Evolutionary conservation across 176 grass and related monocot species (phyloP).

Genomic region (Musa beccarii): DNA sequence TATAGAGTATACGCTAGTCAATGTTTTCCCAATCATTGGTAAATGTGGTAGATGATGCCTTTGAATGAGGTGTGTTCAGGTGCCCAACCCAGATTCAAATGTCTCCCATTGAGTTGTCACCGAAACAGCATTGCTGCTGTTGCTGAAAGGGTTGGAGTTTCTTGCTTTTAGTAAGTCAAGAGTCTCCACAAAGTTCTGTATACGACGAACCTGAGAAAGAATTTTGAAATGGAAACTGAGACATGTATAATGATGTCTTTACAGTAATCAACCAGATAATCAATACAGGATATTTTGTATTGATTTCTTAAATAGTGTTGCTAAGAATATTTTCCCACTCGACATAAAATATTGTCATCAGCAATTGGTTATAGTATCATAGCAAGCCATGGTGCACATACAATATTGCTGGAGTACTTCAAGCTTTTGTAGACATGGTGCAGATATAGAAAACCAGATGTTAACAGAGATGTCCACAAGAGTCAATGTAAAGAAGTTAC

Average conservation of each 20-base stretch:
- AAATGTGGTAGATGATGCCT: slow-evolving; percentile 32
- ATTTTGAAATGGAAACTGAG: not conserved
- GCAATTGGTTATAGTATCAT: too few relatives aligned
- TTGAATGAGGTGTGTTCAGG: slow-evolving; percentile 43
- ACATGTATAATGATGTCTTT: not conserved
- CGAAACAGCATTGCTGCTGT: slow-evolving; percentile 35
- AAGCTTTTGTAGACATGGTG: too few relatives aligned
- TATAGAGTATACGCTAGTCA: slow-evolving; percentile 17
- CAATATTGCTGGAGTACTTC: too few relatives aligned
- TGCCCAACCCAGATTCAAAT: slow-evolving; percentile 53
- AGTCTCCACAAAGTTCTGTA: slow-evolving; percentile 52
- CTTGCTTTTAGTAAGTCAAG: slow-evolving; percentile 62
- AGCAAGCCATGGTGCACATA: too few relatives aligned
- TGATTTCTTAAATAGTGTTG: too few relatives aligned
- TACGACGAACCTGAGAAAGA: slow-evolving; percentile 38
- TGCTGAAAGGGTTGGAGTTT: slow-evolving; percentile 45
- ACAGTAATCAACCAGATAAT: too few relatives aligned
- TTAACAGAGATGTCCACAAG: too few relatives aligned
- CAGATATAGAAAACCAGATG: too few relatives aligned
- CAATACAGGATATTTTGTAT: too few relatives aligned
- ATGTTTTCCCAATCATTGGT: slow-evolving; percentile 57
- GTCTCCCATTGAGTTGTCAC: slow-evolving; percentile 63
- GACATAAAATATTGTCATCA: too few relatives aligned
- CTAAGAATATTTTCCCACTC: too few relatives aligned
- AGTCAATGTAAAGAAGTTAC: too few relatives aligned